Evolutionary conservation across 805 yeast genomes (phyloP), one percentile per base, ranked within the genome.

Genomic region (Pichia cephalocereana): DNA sequence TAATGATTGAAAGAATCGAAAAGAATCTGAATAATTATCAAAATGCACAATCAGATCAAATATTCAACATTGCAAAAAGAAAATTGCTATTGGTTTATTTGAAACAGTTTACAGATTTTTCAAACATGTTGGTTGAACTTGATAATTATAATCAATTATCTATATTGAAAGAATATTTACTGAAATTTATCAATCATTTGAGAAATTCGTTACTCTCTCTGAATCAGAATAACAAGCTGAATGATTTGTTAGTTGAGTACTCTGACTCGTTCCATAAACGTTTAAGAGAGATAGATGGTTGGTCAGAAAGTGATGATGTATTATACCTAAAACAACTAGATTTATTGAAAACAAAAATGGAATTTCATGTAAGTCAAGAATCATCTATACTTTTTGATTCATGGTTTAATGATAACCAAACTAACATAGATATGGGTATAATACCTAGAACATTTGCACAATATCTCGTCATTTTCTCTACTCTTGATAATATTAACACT

Each of bases 381-480:
- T 74, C 86, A 1, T 75, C 84, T 0, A 63, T 77, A 6, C 62
- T 79, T 31, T 72, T 76, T 57, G 89, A 82, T 56, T 72, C 74
- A 46, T 57, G 46, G 47, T 30, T 52, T n/a, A 8, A 26, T 19
- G 42, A 45, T 7, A n/a, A 39, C 9, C 41, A 38, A 8, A 30
- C 8, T 26, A 18, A 28, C 9, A 44, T 41, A 4, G 40, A 44
- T 10, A 7, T 44, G 3, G 38, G 40, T 7, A n/a, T 40, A 8
- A 26, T 46, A 1, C 31, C 52, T 10, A 45, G 41, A 10, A 38
- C 42, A 15, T 37, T 52, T 44, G 47, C 51, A 6, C 46, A 46
- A 41, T 45, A 37, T 15, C 12, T 52, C 2, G 37, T 37, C 9
- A 34, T 45, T 14, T 19, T 50, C n/a, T 50, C 41, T 17, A 28